Conservation (phyloP, 495 filamentous ascomycete species). For the Aspergillus nidulans region DNA sequence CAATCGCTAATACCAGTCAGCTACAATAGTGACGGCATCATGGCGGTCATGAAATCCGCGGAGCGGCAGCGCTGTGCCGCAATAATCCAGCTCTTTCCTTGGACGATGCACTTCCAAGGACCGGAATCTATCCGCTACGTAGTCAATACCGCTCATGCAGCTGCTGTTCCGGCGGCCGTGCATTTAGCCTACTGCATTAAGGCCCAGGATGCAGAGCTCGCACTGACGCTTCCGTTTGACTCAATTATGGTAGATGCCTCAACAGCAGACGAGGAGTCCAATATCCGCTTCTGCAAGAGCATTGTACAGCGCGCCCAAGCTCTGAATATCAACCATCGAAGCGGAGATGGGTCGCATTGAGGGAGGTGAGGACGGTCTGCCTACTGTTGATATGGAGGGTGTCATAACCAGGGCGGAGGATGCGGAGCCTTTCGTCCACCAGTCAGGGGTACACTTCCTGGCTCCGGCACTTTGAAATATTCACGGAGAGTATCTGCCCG, state of each 20-base stretch:
- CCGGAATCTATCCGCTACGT: conserved; percentile 47
- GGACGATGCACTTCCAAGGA: conserved; percentile 61
- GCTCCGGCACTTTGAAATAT: conserved; percentile 74
- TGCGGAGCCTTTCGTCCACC: conserved; percentile 56
- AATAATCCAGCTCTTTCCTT: conserved; percentile 72
- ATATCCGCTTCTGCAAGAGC: conserved; percentile 58
- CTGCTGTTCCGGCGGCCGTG: conserved; percentile 57
- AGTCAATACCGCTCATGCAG: conserved; percentile 48
- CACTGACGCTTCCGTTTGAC: conserved; percentile 57
- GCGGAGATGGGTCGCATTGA: conserved; percentile 57
- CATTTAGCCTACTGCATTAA: conserved; percentile 64
- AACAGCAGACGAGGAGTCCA: conserved; percentile 67
- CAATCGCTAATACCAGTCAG: neutral
- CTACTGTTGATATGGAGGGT: conserved; percentile 58
- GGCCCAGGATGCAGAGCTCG: conserved; percentile 50
- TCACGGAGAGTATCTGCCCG: conserved; percentile 58
- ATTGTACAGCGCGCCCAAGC: conserved; percentile 58
- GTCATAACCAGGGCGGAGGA: conserved; percentile 64
- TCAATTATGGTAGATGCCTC: conserved; percentile 68
- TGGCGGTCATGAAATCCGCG: conserved; percentile 63
- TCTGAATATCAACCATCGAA: conserved; percentile 61
- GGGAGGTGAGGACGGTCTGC: conserved; percentile 61
- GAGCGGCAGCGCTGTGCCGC: conserved; percentile 60
- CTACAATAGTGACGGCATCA: conserved; percentile 70
- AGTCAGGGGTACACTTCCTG: conserved; percentile 65